phyloP scores from a whole-genome alignment of 768 basidiomycete genomes.

The Symmetrospora coprosmae region DNA sequence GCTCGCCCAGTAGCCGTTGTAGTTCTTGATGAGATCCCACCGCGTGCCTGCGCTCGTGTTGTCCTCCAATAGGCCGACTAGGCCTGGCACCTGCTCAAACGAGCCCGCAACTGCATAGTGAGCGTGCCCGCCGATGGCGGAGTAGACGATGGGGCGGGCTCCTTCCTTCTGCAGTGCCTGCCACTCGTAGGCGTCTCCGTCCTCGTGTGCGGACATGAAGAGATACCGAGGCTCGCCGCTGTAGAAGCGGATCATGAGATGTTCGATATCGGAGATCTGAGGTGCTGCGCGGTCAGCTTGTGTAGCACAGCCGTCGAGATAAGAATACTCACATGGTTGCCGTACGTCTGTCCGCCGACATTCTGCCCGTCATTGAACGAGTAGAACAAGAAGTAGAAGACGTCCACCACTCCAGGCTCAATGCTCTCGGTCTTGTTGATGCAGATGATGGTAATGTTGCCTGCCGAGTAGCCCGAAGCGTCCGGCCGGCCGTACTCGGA shows the following conservation, averaged over 20 bases:
- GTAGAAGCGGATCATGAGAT: constrained; percentile 9
- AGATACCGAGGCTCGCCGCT: constrained; percentile 3
- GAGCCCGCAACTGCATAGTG: constrained; percentile 18
- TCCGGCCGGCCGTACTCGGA: constrained; percentile 18
- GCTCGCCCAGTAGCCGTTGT: constrained; percentile 19
- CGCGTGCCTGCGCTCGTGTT: constrained; percentile 1
- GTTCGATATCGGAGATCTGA: constrained; percentile 20
- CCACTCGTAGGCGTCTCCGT: constrained; percentile 10
- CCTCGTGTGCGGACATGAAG: constrained; percentile 14
- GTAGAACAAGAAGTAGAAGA: constrained; percentile 20
- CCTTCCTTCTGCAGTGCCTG: constrained; percentile 16
- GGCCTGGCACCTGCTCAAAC: constrained; percentile 9
- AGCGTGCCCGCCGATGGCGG: constrained; percentile 11
- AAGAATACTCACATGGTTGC: constrained; percentile 7
- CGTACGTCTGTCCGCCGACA: constrained; percentile 17
- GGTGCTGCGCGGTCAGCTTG: background rate
- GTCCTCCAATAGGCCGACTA: constrained; percentile 10
- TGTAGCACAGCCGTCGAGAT: background rate
- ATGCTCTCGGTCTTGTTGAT: constrained; percentile 15
- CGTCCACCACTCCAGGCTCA: constrained; percentile 5
- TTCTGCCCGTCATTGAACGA: constrained; percentile 16
- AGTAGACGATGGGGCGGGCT: constrained; percentile 2
- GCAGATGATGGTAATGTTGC: constrained; percentile 10
- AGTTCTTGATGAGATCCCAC: constrained; percentile 11
- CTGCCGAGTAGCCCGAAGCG: background rate